Conservation (phyloP, 1,284 basidiomycete species). For the Puccinia sorghi region DNA sequence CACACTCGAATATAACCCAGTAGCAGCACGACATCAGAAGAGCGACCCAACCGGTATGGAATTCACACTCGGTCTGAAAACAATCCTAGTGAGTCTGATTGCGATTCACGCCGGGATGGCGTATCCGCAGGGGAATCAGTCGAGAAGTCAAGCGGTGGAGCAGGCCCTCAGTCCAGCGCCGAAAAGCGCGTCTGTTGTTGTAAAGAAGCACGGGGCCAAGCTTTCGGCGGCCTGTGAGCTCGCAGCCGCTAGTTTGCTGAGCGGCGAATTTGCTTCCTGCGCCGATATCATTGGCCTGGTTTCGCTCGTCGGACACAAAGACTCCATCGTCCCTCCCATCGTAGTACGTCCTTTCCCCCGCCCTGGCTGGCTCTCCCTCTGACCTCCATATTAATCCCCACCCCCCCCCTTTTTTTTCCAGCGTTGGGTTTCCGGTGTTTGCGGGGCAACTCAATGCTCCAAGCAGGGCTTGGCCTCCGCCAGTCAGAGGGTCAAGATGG, state of each 20-base stretch:
- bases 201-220: too few relatives aligned
- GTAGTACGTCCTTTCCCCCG: neutral
- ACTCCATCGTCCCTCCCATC: conserved; percentile 6
- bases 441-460: neutral
- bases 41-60: too few relatives aligned
- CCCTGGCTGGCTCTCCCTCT: neutral
- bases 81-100: too few relatives aligned
- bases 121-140: too few relatives aligned
- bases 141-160: too few relatives aligned
- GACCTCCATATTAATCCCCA: neutral
- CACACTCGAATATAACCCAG: too few relatives aligned
- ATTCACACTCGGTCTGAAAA: too few relatives aligned
- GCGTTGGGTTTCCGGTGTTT: conserved; percentile 17
- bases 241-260: neutral
- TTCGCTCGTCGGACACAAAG: neutral
- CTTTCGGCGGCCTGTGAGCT: conserved; percentile 21
- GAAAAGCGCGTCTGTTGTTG: too few relatives aligned
- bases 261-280: conserved; percentile 13
- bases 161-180: too few relatives aligned
- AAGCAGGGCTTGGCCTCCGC: neutral
- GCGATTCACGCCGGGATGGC: too few relatives aligned
- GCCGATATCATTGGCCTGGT: conserved; percentile 22
- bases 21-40: too few relatives aligned
- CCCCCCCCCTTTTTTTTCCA: neutral
- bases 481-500: neutral